phyloP scores from a whole-genome alignment of 371 early-diverging fungal species.

The Blakeslea trispora region DNA sequence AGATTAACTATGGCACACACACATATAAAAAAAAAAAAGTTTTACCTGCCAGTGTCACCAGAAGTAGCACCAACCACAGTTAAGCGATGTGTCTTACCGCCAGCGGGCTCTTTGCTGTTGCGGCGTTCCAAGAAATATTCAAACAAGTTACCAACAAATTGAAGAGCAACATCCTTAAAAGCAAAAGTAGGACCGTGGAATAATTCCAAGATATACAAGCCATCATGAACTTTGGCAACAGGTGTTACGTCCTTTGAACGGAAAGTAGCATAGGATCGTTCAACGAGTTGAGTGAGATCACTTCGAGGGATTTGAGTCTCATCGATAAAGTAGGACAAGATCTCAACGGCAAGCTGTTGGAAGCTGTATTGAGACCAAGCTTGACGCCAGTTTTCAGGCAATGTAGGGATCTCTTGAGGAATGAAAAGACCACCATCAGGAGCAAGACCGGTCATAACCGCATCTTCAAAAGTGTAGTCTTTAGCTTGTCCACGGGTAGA shows the following conservation, averaged over 20 bases:
- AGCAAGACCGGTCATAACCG: constrained; percentile 90
- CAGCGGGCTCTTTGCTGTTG: constrained; percentile 54
- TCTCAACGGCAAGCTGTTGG: constrained; percentile 77
- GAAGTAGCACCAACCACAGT: constrained; percentile 97
- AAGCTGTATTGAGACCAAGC: constrained; percentile 78
- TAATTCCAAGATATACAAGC: constrained; percentile 84
- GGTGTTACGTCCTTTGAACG: constrained; percentile 79
- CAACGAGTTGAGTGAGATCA: constrained; percentile 70
- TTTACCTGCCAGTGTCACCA: constrained; percentile 93
- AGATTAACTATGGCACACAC: too few species aligned
- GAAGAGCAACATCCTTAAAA: constrained; percentile 97
- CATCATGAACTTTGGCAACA: constrained; percentile 68
- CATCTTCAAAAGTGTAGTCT: constrained; percentile 84
- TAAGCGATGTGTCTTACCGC: constrained; percentile 61
- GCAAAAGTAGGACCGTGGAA: constrained; percentile 98
- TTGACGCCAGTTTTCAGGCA: constrained; percentile 64
- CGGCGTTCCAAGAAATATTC: constrained; percentile 92
- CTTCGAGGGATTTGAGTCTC: constrained; percentile 73
- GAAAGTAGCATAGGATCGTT: constrained; percentile 82
- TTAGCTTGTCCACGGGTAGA: constrained; percentile 84
- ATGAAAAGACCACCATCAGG: constrained; percentile 96
- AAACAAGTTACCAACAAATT: constrained; percentile 95
- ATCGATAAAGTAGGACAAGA: constrained; percentile 85
- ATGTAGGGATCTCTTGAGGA: constrained; percentile 79
- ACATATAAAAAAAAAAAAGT: constrained; percentile 8